A percentile compares a stretch with the other conserved stretches of the same genome.
Evolutionary conservation across 345 rosid genomes (phyloP).

Genomic region (Balakata baccata): DNA sequence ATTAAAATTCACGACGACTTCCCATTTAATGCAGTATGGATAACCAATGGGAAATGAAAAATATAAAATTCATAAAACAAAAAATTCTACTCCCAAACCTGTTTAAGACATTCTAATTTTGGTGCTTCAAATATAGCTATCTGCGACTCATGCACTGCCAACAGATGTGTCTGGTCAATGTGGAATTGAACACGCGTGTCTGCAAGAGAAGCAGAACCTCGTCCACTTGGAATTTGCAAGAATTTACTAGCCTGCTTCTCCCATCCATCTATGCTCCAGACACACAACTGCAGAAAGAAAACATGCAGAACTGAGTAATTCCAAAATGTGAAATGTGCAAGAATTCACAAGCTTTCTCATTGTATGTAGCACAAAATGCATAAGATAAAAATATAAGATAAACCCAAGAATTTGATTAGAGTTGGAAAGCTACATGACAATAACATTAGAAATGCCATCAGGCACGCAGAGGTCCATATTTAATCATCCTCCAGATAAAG

Average conservation of each 20-base stretch:
- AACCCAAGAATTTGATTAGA: neutral
- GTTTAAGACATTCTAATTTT: conserved; percentile 60
- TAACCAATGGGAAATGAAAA: neutral
- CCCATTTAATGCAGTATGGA: neutral
- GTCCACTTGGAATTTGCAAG: conserved; percentile 52
- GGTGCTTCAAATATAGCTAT: conserved; percentile 71
- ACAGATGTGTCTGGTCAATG: conserved; percentile 55
- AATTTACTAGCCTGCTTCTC: conserved; percentile 54
- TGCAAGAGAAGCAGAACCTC: conserved; percentile 44
- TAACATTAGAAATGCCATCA: neutral
- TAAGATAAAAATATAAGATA: neutral
- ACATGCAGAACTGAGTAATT: conserved; percentile 1
- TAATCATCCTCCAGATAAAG: conserved; percentile 14
- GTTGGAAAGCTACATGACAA: conserved; percentile 8
- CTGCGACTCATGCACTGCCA: conserved; percentile 77
- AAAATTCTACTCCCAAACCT: conserved; percentile 40
- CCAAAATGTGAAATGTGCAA: neutral
- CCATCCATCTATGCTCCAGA: conserved; percentile 84
- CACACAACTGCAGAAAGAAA: conserved; percentile 50
- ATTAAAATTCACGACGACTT: neutral
- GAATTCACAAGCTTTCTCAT: neutral
- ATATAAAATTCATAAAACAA: neutral
- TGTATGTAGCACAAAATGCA: neutral
- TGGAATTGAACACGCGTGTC: conserved; percentile 86
- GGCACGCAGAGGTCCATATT: neutral